phyloP scores from a whole-genome alignment of 2,329 filamentous ascomycete genomes.

The Penicillium sp. region DNA sequence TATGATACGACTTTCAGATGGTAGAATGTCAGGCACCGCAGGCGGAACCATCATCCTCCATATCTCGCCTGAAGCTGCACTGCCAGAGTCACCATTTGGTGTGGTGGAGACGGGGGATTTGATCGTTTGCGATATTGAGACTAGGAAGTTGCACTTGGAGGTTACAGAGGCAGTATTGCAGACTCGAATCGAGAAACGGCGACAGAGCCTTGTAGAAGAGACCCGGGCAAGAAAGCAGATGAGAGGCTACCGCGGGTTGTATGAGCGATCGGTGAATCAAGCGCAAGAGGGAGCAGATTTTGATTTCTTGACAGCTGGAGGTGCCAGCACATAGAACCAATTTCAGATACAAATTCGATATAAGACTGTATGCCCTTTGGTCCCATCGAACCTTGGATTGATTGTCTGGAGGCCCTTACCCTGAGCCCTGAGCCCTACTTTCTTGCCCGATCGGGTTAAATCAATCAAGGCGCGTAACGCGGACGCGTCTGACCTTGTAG shows the following conservation, averaged over 20 bases:
- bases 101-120: slow-evolving; percentile 43
- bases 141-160: slow-evolving; percentile 36
- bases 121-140: slow-evolving; percentile 41
- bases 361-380: not conserved
- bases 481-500: slow-evolving; percentile 19
- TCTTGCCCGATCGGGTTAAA: slow-evolving; percentile 21
- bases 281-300: slow-evolving; percentile 37
- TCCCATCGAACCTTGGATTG: not conserved
- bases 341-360: not conserved
- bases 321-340: slow-evolving; percentile 3
- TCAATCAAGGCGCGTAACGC: slow-evolving; percentile 21
- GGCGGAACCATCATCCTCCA: slow-evolving; percentile 49
- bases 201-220: slow-evolving; percentile 13
- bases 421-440: slow-evolving; percentile 29
- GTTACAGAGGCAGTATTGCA: slow-evolving; percentile 37
- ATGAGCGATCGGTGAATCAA: slow-evolving; percentile 38
- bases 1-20: slow-evolving; percentile 48
- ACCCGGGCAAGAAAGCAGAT: slow-evolving; percentile 21
- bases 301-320: slow-evolving; percentile 29
- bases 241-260: slow-evolving; percentile 36
- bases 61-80: slow-evolving; percentile 45
- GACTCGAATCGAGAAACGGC: slow-evolving; percentile 29
- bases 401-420: slow-evolving; percentile 15
- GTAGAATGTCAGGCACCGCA: slow-evolving; percentile 49
- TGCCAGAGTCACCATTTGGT: slow-evolving; percentile 43